Evolutionary conservation across 176 grass and related monocot genomes (phyloP).

Genomic region (Oryza nivara): DNA sequence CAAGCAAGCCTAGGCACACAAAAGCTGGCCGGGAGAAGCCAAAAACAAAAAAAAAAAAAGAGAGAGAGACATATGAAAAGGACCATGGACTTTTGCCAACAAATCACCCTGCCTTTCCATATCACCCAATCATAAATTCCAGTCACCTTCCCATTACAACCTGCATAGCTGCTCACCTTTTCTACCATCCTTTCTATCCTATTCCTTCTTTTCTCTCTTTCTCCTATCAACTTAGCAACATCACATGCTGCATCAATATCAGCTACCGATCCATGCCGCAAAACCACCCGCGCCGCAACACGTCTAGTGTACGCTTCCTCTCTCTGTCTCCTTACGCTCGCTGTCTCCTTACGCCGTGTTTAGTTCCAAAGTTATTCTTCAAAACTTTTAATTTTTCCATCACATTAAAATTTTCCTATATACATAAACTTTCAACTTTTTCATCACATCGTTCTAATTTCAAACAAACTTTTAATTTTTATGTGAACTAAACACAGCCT

Average conservation of each 20-base stretch:
- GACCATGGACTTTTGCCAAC: conserved; percentile 17
- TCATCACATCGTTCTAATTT: too few relatives aligned
- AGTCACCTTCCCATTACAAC: conserved; percentile 44
- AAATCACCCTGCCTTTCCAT: conserved; percentile 28
- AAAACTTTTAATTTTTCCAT: too few relatives aligned
- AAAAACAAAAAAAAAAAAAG: neutral
- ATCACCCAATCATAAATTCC: conserved; percentile 37
- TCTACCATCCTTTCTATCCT: conserved; percentile 12
- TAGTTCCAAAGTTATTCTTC: too few relatives aligned
- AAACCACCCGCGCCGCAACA: neutral
- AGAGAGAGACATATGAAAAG: neutral
- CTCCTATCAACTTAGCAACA: neutral
- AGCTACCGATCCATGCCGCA: neutral
- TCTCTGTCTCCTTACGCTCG: too few relatives aligned
- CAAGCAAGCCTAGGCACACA: neutral
- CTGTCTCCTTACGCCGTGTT: too few relatives aligned
- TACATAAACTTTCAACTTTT: too few relatives aligned
- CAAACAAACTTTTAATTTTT: too few relatives aligned
- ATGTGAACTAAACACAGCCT: too few relatives aligned
- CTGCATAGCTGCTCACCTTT: neutral
- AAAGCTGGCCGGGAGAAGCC: neutral
- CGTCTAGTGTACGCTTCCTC: neutral
- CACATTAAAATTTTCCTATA: too few relatives aligned
- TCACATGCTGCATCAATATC: neutral
- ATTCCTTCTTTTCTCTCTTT: neutral